Evolutionary conservation across 129 eudicot genomes (phyloP), one percentile per base, ranked within the genome.

Genomic region (Glebionis coronaria): DNA sequence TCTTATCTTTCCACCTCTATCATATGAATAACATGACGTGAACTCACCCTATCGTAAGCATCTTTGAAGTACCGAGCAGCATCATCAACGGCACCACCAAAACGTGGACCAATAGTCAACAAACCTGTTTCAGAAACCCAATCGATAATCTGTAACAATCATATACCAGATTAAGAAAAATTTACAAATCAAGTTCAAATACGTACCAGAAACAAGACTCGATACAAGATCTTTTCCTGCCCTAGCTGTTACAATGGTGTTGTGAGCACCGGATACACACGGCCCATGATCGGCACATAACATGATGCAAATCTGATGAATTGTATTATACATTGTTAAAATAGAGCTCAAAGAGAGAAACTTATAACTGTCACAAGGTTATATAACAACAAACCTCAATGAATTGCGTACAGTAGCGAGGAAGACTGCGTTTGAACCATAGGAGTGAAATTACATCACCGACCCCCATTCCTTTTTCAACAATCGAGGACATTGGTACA

Each of bases 201-300:
- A 38, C 7, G 25, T 61, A 85, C 97, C 97, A 35, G 98, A 81
- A 56, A 91, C 98, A 76, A 91, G 96, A 71, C 98, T 79, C 12
- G 98, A 91, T 47, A 91, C 91, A 1, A 88, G 96, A 67, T 91
- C 94, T 80, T 91, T 91, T 76, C 96, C 97, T 9, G 97, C 97
- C 72, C 97, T 83, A 52, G 97, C 97, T 2, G 97, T 91, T 44
- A 91, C 97, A 29, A 91, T 91, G 29, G 95, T 82, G 76, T 87
- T 91, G 88, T 91, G 97, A 69, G 97, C 95, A 79, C 97, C 97
- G 38, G 97, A 91, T 44, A 87, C 97, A 76, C 97, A 91, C 0
- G 97, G 97, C 71, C 97, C 97, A 65, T 91, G 97, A 68, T 91
- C 97, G n/a, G 97, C 97, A 83, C 97, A 91, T 77, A 91, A 69